Base-by-base conservation (phyloP, 2,329 filamentous ascomycete species). In the Cercospora sp. region DNA sequence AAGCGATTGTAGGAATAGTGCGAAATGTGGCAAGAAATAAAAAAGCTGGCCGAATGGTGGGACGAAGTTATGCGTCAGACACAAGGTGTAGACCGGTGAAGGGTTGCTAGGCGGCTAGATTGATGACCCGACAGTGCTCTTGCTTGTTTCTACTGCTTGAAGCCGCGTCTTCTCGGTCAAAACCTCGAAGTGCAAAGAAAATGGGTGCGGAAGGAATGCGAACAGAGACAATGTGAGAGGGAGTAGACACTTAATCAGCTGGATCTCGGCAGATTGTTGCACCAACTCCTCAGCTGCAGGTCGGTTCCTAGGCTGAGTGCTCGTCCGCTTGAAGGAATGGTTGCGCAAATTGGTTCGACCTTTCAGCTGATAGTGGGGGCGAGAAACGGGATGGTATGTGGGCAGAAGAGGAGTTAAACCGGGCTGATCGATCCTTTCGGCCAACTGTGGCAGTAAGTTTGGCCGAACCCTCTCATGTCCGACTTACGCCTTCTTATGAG, bases 51-150 rank as follows among this genome's bases (percentile, higher is more conserved):
- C 30, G 30, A 51, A 55, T 23, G 31, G 45, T 28, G 40, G 30
- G 45, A 33, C 53, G 42, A 40, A 57, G 40, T 13, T 59, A 33
- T 68, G 62, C 18, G 51, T 61, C 58, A 55, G 66, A 51, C 57
- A 31, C 51, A 20, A 62, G 40, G 45, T 48, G 12, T 45, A 66
- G 53, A 63, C 67, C 67, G 63, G 67, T 68, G 63, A 68, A 60
- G 45, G 42, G 65, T 28, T 12, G 42, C 26, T 18, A 61, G 51
- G 64, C n/a, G 60, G 57, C 36, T 55, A 48, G 45, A 20, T 48
- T 60, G 59, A 60, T 12, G 45, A 51, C 57, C 59, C 57, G 59
- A 63, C 6, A 13, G 45, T 51, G 45, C 18, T 18, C n/a, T 26
- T 51, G 31, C 40, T 51, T 30, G 23, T 60, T 30, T 58, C 65